Percentiles rank a stretch among this genome's conserved stretches.
Evolutionary conservation across 1,284 basidiomycete genomes (phyloP).

Genomic region (Trametes pubescens): DNA sequence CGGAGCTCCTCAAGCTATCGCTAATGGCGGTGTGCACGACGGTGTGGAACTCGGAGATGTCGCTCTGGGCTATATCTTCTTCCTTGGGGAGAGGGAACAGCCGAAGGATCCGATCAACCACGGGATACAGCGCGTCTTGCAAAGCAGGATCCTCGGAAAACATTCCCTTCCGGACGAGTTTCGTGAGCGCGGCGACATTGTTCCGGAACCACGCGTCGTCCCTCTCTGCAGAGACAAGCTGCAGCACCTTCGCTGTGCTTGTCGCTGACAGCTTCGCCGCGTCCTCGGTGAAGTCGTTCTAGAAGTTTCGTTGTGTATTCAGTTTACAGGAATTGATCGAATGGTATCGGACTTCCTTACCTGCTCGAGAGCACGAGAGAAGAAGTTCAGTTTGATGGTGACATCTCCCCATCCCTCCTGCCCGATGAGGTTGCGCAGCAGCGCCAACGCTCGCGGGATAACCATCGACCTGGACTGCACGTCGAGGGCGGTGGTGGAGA

Average conservation of each 20-base stretch:
- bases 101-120: conserved; percentile 88
- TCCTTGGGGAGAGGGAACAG: conserved; percentile 87
- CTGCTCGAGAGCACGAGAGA: conserved; percentile 83
- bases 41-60: conserved; percentile 80
- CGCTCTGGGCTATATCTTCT: conserved; percentile 64
- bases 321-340: not conserved
- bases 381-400: conserved; percentile 91
- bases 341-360: conserved; percentile 50
- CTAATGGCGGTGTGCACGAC: conserved; percentile 82
- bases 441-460: conserved; percentile 78
- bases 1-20: conserved; percentile 81
- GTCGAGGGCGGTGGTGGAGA: conserved; percentile 83
- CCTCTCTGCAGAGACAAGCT: conserved; percentile 87
- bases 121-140: conserved; percentile 83
- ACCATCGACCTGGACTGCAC: conserved; percentile 68
- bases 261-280: conserved; percentile 74
- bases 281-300: conserved; percentile 82
- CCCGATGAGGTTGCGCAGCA: conserved; percentile 86
- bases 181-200: conserved; percentile 86
- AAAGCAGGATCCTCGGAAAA: conserved; percentile 78
- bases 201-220: conserved; percentile 84
- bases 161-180: conserved; percentile 90
- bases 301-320: not conserved
- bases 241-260: conserved; percentile 90
- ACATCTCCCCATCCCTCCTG: conserved; percentile 94